Percentiles rank a stretch among this genome's conserved stretches.
phyloP scores from a whole-genome alignment of 2,329 filamentous ascomycete genomes.

The Colletotrichum viniferum region DNA sequence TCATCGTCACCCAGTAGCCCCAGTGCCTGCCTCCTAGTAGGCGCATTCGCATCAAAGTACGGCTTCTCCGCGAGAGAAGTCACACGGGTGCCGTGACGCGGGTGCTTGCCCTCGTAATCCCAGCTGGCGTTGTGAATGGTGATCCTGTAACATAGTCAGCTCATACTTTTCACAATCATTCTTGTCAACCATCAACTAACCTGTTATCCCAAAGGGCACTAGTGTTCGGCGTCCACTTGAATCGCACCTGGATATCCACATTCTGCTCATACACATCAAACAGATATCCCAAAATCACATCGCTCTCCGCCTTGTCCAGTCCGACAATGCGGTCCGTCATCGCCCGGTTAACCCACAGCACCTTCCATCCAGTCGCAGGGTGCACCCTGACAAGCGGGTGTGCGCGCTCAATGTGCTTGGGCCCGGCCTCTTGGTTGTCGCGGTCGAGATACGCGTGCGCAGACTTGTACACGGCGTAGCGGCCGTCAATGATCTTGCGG shows the following conservation, averaged over 20 bases:
- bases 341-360: constrained; percentile 72
- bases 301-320: constrained; percentile 71
- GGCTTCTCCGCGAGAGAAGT: constrained; percentile 75
- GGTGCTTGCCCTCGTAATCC: constrained; percentile 72
- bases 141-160: constrained; percentile 46
- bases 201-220: constrained; percentile 76
- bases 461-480: constrained; percentile 66
- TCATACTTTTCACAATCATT: not conserved
- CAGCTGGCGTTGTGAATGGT: constrained; percentile 78
- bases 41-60: constrained; percentile 67
- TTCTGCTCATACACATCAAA: constrained; percentile 73
- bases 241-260: constrained; percentile 74
- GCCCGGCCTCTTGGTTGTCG: constrained; percentile 62
- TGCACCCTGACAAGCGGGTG: constrained; percentile 75
- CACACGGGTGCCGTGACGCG: constrained; percentile 74
- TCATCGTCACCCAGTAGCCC: constrained; percentile 66
- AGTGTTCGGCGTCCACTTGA: constrained; percentile 71
- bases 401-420: constrained; percentile 68
- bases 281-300: constrained; percentile 69
- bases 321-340: constrained; percentile 74
- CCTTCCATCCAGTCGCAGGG: constrained; percentile 76
- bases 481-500: constrained; percentile 72
- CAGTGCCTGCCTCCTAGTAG: constrained; percentile 69
- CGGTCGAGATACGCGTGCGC: constrained; percentile 73
- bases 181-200: constrained; percentile 32